Conservation (phyloP, 2,329 filamentous ascomycete genomes). For the Plenodomus biglobosus region DNA sequence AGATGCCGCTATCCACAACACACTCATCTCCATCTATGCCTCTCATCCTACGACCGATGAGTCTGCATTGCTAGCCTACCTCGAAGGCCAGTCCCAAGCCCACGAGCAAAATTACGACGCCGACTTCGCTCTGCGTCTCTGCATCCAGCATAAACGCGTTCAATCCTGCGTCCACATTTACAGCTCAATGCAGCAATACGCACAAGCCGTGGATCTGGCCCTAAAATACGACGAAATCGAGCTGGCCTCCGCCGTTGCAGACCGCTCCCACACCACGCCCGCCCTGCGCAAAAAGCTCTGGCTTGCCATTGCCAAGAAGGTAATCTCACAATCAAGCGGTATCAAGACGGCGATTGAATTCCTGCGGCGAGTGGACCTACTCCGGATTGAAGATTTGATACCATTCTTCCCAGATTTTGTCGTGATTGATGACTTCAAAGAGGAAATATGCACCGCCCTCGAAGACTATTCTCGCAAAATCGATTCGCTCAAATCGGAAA, state of each 20-base stretch:
- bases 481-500: conserved; percentile 83
- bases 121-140: conserved; percentile 92
- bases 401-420: conserved; percentile 99
- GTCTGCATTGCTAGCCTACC: conserved; percentile 79
- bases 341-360: conserved; percentile 91
- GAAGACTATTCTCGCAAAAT: conserved; percentile 94
- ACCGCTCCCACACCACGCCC: conserved; percentile 76
- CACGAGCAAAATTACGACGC: conserved; percentile 87
- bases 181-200: conserved; percentile 91
- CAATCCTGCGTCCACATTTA: conserved; percentile 97
- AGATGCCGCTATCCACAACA: conserved; percentile 91
- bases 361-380: conserved; percentile 82
- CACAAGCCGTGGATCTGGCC: conserved; percentile 89
- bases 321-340: conserved; percentile 80
- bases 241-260: conserved; percentile 84
- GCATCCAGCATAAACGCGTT: conserved; percentile 90
- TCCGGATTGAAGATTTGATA: conserved; percentile 94
- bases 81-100: conserved; percentile 75
- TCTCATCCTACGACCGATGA: conserved; percentile 83
- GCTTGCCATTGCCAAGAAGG: conserved; percentile 92
- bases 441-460: conserved; percentile 91
- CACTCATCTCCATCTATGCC: conserved; percentile 92
- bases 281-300: conserved; percentile 88
- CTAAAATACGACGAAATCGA: conserved; percentile 88
- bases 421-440: conserved; percentile 98